Percentiles rank a stretch among this genome's conserved stretches.
phyloP scores from a whole-genome alignment of 2,329 filamentous ascomycete species.

The Nemania abortiva region DNA sequence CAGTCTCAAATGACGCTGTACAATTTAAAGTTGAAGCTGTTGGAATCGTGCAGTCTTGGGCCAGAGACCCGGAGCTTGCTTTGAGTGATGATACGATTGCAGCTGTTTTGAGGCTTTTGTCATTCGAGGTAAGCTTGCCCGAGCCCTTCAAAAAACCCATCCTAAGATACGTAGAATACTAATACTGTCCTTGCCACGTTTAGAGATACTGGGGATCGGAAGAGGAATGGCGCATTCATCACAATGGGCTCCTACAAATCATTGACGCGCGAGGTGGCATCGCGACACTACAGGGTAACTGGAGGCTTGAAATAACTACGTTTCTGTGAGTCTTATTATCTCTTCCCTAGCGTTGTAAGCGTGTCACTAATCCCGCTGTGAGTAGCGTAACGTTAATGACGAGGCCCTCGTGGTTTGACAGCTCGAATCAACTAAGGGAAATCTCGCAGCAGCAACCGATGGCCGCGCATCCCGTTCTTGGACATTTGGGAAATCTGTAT shows the following conservation, averaged over 20 bases:
- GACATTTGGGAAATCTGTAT: slow-evolving; percentile 29
- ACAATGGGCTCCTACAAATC: slow-evolving; percentile 50
- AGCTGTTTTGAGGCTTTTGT: slow-evolving; percentile 50
- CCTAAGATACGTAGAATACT: not conserved
- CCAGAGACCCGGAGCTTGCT: slow-evolving; percentile 47
- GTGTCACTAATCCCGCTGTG: not conserved
- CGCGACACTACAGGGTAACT: slow-evolving; percentile 47
- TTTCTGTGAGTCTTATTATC: slow-evolving; percentile 46
- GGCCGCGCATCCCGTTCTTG: slow-evolving; percentile 23
- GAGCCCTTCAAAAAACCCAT: not conserved
- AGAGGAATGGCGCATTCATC: slow-evolving; percentile 52
- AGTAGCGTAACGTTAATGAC: slow-evolving; percentile 30
- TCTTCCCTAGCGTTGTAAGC: not conserved
- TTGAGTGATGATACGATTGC: slow-evolving; percentile 53
- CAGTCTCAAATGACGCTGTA: slow-evolving; percentile 45
- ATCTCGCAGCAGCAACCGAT: slow-evolving; percentile 34
- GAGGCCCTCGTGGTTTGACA: slow-evolving; percentile 35
- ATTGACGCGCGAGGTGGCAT: slow-evolving; percentile 52
- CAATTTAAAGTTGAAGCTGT: slow-evolving; percentile 54
- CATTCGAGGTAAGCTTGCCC: slow-evolving; percentile 49
- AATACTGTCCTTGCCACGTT: not conserved
- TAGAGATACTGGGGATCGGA: slow-evolving; percentile 53
- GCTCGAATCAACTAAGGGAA: slow-evolving; percentile 33
- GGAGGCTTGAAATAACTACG: slow-evolving; percentile 45
- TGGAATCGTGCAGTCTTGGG: slow-evolving; percentile 52